Conservation (phyloP, 2,329 filamentous ascomycete genomes). For the Passalora sequoiae region DNA sequence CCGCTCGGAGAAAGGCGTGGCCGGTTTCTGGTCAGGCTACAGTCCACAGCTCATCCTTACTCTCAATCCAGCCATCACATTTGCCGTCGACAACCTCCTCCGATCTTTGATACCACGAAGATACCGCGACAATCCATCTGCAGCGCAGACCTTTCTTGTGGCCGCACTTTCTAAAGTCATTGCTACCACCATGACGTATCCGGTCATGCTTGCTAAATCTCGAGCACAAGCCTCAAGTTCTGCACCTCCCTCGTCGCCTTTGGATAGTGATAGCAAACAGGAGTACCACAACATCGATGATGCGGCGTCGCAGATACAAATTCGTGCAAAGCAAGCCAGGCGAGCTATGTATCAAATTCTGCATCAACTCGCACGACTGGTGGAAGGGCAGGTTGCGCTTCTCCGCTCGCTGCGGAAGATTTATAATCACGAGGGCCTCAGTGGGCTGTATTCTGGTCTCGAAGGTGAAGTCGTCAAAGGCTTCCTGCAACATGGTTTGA, state of each 20-base stretch:
- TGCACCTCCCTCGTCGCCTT: constrained; percentile 8
- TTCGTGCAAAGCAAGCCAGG: constrained; percentile 7
- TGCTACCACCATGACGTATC: constrained; percentile 74
- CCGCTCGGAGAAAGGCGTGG: constrained; percentile 61
- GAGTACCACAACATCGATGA: constrained; percentile 13
- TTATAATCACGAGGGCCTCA: constrained; percentile 54
- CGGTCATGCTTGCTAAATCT: constrained; percentile 79
- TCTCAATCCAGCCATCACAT: constrained; percentile 80
- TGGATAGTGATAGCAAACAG: constrained; percentile 22
- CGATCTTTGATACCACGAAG: constrained; percentile 56
- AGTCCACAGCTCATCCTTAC: constrained; percentile 74
- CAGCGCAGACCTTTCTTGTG: constrained; percentile 56
- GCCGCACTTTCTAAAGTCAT: constrained; percentile 75
- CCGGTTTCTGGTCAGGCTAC: constrained; percentile 84
- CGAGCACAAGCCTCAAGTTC: constrained; percentile 60
- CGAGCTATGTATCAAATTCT: constrained; percentile 16
- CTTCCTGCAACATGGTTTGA: constrained; percentile 79
- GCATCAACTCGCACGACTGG: constrained; percentile 18
- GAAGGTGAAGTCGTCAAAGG: constrained; percentile 72
- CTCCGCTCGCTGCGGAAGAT: constrained; percentile 30
- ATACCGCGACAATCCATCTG: constrained; percentile 49
- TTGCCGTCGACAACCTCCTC: constrained; percentile 71
- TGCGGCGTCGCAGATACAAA: constrained; percentile 12
- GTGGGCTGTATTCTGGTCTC: constrained; percentile 70
- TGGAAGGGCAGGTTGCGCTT: constrained; percentile 30